Evolutionary conservation across 129 eudicot species (phyloP), one percentile per base, ranked within the genome.

Genomic region (Flaveria ramosissima): DNA sequence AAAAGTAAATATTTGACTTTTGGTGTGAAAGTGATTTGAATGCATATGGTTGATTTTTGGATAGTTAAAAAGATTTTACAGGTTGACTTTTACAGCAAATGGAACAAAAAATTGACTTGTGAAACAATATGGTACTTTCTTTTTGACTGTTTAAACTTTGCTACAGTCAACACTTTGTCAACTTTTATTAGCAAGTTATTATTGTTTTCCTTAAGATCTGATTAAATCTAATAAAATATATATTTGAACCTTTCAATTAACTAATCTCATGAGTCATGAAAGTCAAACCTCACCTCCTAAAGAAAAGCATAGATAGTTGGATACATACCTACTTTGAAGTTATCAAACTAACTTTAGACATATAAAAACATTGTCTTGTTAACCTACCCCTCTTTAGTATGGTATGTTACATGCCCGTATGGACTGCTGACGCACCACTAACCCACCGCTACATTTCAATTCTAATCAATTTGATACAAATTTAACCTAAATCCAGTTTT

Each of bases 21-120:
- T 66, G 30, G 3, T 16, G 16, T 75, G 14, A 47, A 63, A 11
- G 9, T 45, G 32, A 42, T 70, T 36, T 36, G 41, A 36, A 36
- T 30, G 41, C 5, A 36, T 5, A 36, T 32, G 41, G 8, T 6
- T 5, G 41, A 36, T 36, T 36, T 36, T 36, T 36, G 6, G 41
- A 36, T 36, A 36, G 41, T 36, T 17, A 12, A 45, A 23, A 66
- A 50, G 42, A 66, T 52, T 23, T 60, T 60, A 60, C 3, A 30
- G 30, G 16, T 62, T 71, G 83, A 79, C 45, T 70, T 70, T 78
- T 77, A 53, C 56, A 70, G 17, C 53, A 68, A 51, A 71, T n/a
- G n/a, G 14, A 12, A 45, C 45, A 8, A 2, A n/a, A 13, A 26
- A 19, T 71, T 47, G 19, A 70, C 74, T 70, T 70, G 50, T 16